These are phyloP conservation scores for Kwoniella europaea DNA, from an alignment of 768 basidiomycete species.

Conservation along the genomic window DNA sequence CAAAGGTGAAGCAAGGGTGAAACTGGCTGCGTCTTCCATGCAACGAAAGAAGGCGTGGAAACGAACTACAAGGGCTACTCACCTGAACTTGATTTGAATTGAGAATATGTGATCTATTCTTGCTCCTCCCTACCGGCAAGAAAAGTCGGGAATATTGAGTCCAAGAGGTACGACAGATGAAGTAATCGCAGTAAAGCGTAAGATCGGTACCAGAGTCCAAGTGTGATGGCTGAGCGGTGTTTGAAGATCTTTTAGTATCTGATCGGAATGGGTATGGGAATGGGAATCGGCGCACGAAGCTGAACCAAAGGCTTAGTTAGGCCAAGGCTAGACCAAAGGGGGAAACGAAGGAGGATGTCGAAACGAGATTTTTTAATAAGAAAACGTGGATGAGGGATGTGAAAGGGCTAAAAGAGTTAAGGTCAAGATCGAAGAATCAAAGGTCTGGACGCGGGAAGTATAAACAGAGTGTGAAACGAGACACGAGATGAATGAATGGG, in stretches of 20 bases:
- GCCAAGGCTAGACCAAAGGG: background rate
- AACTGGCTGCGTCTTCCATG: too few relatives aligned
- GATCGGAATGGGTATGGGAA: background rate
- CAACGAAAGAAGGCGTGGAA: background rate
- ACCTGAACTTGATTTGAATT: background rate
- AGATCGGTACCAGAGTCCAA: background rate
- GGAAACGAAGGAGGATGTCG: background rate
- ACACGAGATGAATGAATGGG: background rate
- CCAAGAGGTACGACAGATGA: slow-evolving; percentile 5
- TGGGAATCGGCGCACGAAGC: too few relatives aligned
- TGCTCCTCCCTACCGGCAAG: background rate
- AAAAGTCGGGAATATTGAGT: background rate
- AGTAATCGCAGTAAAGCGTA: background rate
- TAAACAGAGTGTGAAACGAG: slow-evolving; percentile 14
- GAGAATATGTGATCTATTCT: background rate
- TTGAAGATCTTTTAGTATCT: slow-evolving; percentile 5
- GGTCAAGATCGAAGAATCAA: background rate
- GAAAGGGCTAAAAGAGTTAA: slow-evolving; percentile 1
- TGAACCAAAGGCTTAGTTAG: too few relatives aligned
- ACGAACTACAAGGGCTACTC: background rate
- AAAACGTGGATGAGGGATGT: slow-evolving; percentile 3
- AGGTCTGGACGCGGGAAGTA: slow-evolving; percentile 19
- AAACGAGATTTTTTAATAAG: background rate
- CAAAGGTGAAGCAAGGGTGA: background rate
- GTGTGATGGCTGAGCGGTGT: slow-evolving; percentile 16